phyloP scores from a whole-genome alignment of 352 stramenopile species.

The Phytopythium kandeliae region DNA sequence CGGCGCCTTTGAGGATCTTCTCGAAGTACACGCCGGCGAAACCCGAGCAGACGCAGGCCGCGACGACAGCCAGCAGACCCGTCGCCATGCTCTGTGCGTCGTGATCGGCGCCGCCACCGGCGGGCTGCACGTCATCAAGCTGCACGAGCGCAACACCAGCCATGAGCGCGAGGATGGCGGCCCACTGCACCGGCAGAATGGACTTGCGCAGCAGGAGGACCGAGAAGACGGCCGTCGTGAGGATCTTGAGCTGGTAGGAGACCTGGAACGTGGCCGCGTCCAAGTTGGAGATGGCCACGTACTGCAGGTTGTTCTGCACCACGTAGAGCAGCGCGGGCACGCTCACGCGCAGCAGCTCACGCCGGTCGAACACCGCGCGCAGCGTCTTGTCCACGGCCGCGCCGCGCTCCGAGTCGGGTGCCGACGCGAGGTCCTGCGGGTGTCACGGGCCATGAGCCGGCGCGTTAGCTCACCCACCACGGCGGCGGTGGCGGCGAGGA shows the following conservation, averaged over 20 bases:
- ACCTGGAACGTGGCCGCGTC: constrained; percentile 78
- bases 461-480: too few relatives aligned
- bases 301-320: constrained; percentile 84
- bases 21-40: constrained; percentile 87
- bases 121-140: constrained; percentile 34
- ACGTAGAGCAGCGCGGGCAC: constrained; percentile 77
- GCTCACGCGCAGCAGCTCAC: constrained; percentile 68
- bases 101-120: constrained; percentile 6
- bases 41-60: constrained; percentile 71
- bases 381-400: constrained; percentile 21
- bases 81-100: constrained; percentile 55
- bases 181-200: constrained; percentile 74
- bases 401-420: constrained; percentile 17
- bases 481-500: too few relatives aligned
- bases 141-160: constrained; percentile 74
- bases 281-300: constrained; percentile 75
- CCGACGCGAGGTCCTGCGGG: constrained; percentile 19
- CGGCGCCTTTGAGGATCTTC: constrained; percentile 73
- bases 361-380: constrained; percentile 47
- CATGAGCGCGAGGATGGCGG: constrained; percentile 76
- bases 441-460: too few relatives aligned
- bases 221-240: constrained; percentile 84
- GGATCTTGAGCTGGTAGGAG: constrained; percentile 87
- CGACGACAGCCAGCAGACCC: constrained; percentile 60
- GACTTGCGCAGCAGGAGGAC: constrained; percentile 66